Conservation (phyloP, 2,329 filamentous ascomycete genomes). For the Exophiala aquamarina region DNA sequence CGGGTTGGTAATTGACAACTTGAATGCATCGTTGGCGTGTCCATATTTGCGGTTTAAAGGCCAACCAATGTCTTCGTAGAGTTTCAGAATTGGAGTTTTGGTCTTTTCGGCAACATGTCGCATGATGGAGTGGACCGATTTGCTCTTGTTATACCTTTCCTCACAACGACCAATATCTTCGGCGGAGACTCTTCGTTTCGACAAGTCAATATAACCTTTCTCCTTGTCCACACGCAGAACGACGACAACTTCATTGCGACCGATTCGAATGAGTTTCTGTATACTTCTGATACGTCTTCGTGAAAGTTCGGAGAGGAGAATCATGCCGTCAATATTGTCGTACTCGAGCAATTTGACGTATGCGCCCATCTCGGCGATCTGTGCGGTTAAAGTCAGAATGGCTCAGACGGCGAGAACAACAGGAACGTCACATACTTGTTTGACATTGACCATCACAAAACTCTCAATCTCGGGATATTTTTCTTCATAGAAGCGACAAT, state of each 20-base stretch:
- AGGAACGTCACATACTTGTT: constrained; percentile 68
- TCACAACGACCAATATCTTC: constrained; percentile 99
- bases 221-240: constrained; percentile 99
- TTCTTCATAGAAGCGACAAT: constrained; percentile 96
- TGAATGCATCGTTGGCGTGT: constrained; percentile 96
- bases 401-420: background rate
- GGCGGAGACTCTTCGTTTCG: constrained; percentile 94
- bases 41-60: constrained; percentile 97
- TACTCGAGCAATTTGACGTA: constrained; percentile 99
- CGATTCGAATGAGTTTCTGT: constrained; percentile 97
- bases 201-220: constrained; percentile 99
- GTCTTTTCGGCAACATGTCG: constrained; percentile 98
- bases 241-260: constrained; percentile 96
- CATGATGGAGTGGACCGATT: constrained; percentile 99
- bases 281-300: constrained; percentile 98
- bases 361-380: constrained; percentile 99
- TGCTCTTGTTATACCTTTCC: constrained; percentile 99
- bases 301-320: constrained; percentile 94
- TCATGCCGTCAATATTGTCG: constrained; percentile 99
- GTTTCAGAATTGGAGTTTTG: constrained; percentile 83
- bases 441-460: constrained; percentile 99
- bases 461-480: constrained; percentile 98
- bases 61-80: constrained; percentile 96
- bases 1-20: constrained; percentile 97
- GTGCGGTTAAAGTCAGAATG: constrained; percentile 10